Base-by-base conservation (phyloP, 495 filamentous ascomycete species). In the Penicillium argentinense region DNA sequence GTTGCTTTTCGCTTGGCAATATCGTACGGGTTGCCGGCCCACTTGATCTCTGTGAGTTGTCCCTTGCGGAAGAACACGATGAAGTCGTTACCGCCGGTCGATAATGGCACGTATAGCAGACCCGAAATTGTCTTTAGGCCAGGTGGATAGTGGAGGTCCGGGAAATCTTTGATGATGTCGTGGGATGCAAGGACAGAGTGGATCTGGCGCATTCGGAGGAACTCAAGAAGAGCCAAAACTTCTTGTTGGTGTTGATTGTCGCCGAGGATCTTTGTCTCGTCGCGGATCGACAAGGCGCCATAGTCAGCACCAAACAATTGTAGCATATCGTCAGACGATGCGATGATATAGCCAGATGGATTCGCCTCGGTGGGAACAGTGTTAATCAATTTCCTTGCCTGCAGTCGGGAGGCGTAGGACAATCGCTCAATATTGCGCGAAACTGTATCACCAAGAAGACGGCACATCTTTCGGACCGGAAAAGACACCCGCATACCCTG, bases 1-100 rank as follows among this genome's bases (percentile, higher is more conserved):
- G 57, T 62, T 6, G 62, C 45, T 36, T 62, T 80, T 53, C 91
- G 47, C 19, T 63, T 63, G 17, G 38, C 33, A 32, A 60, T 92
- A 37, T 92, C 88, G 56, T 97, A 91, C 0, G 91, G 91, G 62
- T 97, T 97, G 1, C 92, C 91, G 1, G 90, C 92, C 91, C 91
- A 96, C 61, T 84, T 89, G 5, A 95, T 88, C 54, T 93, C 83
- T 36, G 77, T 84, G 9, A 86, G 50, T 50, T 92, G 87, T 1
- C 88, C 84, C 47, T 79, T 87, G 4, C 91, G 81, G 68, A 96
- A 95, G 56, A 97, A 95, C 0, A 91, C 87, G 30, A 97, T 96
- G 57, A 96, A 96, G 53, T 97, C 91, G 27, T 64, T 68, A 8
- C 91, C 91, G 33, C 80, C 80, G 7, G 81, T 69, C 11, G 87